Conservation (phyloP, 2,329 filamentous ascomycete species). For the Aureobasidium sp. region DNA sequence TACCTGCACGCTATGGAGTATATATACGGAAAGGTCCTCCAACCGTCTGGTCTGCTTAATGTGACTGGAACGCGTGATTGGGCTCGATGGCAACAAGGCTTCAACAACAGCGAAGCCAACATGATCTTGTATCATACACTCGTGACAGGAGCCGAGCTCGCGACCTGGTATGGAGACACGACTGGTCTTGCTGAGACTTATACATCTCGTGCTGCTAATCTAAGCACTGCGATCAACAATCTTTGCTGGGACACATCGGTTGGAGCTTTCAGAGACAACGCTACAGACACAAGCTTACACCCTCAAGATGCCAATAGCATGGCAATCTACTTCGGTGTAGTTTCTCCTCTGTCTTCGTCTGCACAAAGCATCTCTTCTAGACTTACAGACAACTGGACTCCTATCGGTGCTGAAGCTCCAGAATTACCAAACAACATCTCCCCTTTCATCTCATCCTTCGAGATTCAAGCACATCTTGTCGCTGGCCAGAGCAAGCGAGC, state of each 20-base stretch:
- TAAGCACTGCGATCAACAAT: conserved; percentile 25
- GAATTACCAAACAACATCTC: conserved; percentile 53
- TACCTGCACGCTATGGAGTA: conserved; percentile 45
- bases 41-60: conserved; percentile 41
- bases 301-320: conserved; percentile 34
- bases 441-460: conserved; percentile 53
- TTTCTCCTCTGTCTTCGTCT: conserved; percentile 19
- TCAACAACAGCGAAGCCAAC: conserved; percentile 47
- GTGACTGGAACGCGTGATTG: conserved; percentile 47
- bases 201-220: conserved; percentile 20
- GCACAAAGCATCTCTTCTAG: conserved; percentile 15
- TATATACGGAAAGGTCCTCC: conserved; percentile 39
- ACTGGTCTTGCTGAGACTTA: conserved; percentile 22
- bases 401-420: conserved; percentile 49
- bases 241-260: conserved; percentile 24
- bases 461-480: conserved; percentile 51
- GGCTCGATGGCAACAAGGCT: conserved; percentile 45
- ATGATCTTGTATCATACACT: conserved; percentile 45
- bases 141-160: conserved; percentile 24
- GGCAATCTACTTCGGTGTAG: conserved; percentile 20
- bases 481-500: conserved; percentile 41
- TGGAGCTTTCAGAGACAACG: conserved; percentile 31
- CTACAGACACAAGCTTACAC: conserved; percentile 39
- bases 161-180: conserved; percentile 25
- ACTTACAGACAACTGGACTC: conserved; percentile 48